Evolutionary conservation across 192 early-diverging fungal species (phyloP).

Genomic region (Podochytrium sp.): DNA sequence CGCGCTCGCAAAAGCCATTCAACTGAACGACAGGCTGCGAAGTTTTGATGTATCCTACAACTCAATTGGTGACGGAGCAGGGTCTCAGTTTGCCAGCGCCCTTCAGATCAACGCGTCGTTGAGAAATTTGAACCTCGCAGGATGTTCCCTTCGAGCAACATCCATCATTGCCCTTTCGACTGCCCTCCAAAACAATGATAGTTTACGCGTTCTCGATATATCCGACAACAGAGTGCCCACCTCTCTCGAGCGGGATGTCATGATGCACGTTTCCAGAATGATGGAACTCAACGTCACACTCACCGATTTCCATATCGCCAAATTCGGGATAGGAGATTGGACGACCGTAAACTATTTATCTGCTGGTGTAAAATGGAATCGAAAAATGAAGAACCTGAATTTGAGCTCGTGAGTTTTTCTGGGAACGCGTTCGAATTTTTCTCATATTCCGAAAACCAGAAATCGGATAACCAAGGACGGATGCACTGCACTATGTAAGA

Average conservation of each 20-base stretch:
- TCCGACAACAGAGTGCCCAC: slow-evolving; percentile 46
- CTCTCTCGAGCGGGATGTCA: slow-evolving; percentile 40
- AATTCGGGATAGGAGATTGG: slow-evolving; percentile 50
- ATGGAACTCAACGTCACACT: slow-evolving; percentile 39
- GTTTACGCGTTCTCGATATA: slow-evolving; percentile 36
- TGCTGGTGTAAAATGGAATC: slow-evolving; percentile 34
- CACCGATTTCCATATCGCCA: slow-evolving; percentile 26
- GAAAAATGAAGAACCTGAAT: slow-evolving; percentile 32
- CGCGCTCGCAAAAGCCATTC: slow-evolving; percentile 41
- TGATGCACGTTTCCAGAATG: slow-evolving; percentile 44
- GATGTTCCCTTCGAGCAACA: slow-evolving; percentile 31
- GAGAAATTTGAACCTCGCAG: slow-evolving; percentile 18
- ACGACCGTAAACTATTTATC: slow-evolving; percentile 33
- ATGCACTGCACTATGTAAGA: slow-evolving; percentile 38
- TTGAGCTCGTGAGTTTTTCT: slow-evolving; percentile 40
- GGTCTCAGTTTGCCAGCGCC: slow-evolving; percentile 45
- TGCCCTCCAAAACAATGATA: slow-evolving; percentile 51
- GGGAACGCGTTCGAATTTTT: neutral
- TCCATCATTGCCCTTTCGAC: slow-evolving; percentile 49
- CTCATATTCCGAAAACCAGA: slow-evolving; percentile 17
- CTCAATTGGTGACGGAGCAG: slow-evolving; percentile 36
- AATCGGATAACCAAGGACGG: slow-evolving; percentile 54
- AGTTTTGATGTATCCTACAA: slow-evolving; percentile 43
- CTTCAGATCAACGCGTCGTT: slow-evolving; percentile 44
- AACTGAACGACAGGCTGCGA: slow-evolving; percentile 41